Evolutionary conservation across 768 basidiomycete species (phyloP), one percentile per base, ranked within the genome.

Genomic region (Steccherinum ochraceum): DNA sequence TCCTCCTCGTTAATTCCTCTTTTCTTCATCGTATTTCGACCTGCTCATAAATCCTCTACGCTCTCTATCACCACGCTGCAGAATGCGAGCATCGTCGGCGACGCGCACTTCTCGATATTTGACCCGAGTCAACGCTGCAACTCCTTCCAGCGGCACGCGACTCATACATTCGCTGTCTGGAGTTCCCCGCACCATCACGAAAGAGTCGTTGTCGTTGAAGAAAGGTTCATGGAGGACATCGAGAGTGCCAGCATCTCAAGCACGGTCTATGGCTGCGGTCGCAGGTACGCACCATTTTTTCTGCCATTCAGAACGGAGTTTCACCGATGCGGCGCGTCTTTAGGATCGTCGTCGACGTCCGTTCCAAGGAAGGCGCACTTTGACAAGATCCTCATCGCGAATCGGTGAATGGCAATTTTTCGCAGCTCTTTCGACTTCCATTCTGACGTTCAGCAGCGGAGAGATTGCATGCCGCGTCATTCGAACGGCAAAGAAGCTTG

Each of bases 391-490:
- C 76, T 96, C 20, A 83, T 96, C 51, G 93, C 93, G 0, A 96
- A 96, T 62, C 73, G 93, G 93, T 86, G 50, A 48, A 72, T 45
- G 5, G 4, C 13, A 2, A 2, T 5, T 35, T 40, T 5, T 4
- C 12, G 23, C 11, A 21, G 25, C 12, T 41, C 23, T 27, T 21
- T 19, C 11, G 16, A 13, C 19, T 27, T 35, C 44, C 11, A 52
- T 20, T 26, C 41, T 13, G 53, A 18, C 3, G 49, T 1, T 24
- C 43, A 27, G 12, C 54, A 95, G 93, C 66, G 93, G 93, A 44
- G 93, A 97, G 68, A 97, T 97, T 56, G 93, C 93, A 4, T 96
- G 94, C 66, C 84, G 93, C 18, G 90, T 97, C 41, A 95, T 95
- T 50, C 84, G 89, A 21, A 95, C 93, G 0, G 90, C 91, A 2